Evolutionary conservation across 306 rosid species (phyloP).

Genomic region (Quercus aquifolioides): DNA sequence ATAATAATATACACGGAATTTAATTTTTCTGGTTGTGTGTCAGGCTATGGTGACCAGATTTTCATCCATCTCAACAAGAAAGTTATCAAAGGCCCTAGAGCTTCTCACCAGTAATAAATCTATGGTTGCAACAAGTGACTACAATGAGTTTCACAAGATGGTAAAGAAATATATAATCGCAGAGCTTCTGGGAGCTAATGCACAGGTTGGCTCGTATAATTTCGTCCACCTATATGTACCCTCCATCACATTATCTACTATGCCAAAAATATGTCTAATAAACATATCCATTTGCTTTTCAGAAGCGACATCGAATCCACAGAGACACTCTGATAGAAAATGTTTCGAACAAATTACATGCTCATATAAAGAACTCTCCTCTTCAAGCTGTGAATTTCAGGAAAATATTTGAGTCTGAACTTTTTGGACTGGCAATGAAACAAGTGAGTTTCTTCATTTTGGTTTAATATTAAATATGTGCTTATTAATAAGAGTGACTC

Average conservation of each 20-base stretch:
- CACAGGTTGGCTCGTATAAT: constrained; percentile 52
- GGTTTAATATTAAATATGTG: neutral
- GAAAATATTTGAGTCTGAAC: constrained; percentile 56
- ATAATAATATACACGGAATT: too few species aligned
- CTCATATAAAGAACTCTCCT: constrained; percentile 43
- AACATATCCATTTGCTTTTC: constrained; percentile 15
- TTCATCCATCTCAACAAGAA: constrained; percentile 77
- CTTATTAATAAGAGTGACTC: neutral
- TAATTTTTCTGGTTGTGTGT: neutral
- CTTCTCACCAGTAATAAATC: constrained; percentile 70
- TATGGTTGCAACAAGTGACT: constrained; percentile 90
- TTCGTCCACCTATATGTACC: neutral
- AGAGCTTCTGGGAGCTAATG: constrained; percentile 65
- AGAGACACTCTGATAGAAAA: constrained; percentile 67
- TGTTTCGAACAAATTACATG: constrained; percentile 36
- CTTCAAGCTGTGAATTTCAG: constrained; percentile 59
- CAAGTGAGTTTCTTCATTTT: constrained; percentile 46
- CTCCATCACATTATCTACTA: neutral
- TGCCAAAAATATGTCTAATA: neutral
- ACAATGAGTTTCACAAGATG: constrained; percentile 79
- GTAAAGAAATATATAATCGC: constrained; percentile 60
- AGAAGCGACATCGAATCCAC: constrained; percentile 69
- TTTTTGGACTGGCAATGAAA: constrained; percentile 69
- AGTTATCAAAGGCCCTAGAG: constrained; percentile 62
- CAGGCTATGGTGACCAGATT: constrained; percentile 92